Conservation (phyloP, 495 filamentous ascomycete species). For the Gamarada debralockiae region DNA sequence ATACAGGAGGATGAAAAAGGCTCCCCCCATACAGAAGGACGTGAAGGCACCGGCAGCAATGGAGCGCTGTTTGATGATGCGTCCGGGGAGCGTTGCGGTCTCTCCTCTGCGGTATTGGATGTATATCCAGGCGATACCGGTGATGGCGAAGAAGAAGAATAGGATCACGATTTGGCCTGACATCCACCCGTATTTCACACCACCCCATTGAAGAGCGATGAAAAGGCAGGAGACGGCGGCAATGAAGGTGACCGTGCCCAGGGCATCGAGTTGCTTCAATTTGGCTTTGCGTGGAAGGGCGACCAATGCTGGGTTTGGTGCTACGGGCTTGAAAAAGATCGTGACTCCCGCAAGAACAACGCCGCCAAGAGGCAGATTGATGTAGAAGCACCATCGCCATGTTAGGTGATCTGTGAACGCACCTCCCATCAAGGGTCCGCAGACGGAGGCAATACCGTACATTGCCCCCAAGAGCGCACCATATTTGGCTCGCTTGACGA, state of each 20-base stretch:
- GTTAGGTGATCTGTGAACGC: slow-evolving; percentile 53
- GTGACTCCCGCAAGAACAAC: slow-evolving; percentile 53
- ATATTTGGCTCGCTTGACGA: slow-evolving; percentile 42
- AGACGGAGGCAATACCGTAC: slow-evolving; percentile 79
- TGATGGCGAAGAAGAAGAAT: slow-evolving; percentile 57
- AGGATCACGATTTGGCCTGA: slow-evolving; percentile 29
- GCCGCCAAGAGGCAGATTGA: slow-evolving; percentile 33
- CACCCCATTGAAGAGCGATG: slow-evolving; percentile 43
- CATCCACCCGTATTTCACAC: slow-evolving; percentile 36
- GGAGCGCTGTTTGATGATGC: slow-evolving; percentile 69
- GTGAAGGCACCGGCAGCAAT: slow-evolving; percentile 58
- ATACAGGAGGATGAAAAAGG: slow-evolving; percentile 65
- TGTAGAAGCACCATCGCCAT: slow-evolving; percentile 57
- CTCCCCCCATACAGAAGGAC: slow-evolving; percentile 52
- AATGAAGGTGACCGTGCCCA: slow-evolving; percentile 37
- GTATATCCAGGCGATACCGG: slow-evolving; percentile 55
- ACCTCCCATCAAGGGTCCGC: slow-evolving; percentile 64
- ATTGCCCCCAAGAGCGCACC: slow-evolving; percentile 69
- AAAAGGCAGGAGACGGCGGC: slow-evolving; percentile 34
- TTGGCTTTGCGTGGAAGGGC: background rate
- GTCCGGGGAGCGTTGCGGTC: slow-evolving; percentile 70
- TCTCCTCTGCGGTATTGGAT: slow-evolving; percentile 66
- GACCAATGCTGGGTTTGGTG: slow-evolving; percentile 29
- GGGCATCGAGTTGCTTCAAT: slow-evolving; percentile 39
- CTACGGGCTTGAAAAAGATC: slow-evolving; percentile 45